phyloP scores from a whole-genome alignment of 176 grass and related monocot genomes.

The Ampelocalamus luodianensis region DNA sequence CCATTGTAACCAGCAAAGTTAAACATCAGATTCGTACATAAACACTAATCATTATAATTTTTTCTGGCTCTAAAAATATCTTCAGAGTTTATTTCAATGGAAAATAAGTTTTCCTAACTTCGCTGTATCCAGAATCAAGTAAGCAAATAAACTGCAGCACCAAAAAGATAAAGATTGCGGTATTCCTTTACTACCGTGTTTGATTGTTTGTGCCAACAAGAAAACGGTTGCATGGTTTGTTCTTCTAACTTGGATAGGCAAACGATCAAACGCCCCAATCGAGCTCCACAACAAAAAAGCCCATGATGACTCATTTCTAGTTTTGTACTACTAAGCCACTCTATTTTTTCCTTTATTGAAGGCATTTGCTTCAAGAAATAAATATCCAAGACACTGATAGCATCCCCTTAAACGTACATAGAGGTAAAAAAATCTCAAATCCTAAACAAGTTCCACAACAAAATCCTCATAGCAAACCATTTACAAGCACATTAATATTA shows the following conservation, averaged over 20 bases:
- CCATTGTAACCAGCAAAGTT: not conserved
- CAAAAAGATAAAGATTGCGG: not conserved
- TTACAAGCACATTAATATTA: not conserved
- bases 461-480: not conserved
- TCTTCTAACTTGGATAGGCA: not conserved
- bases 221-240: constrained; percentile 13
- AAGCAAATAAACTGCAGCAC: not conserved
- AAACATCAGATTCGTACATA: not conserved
- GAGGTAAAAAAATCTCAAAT: not conserved
- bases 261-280: not conserved
- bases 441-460: not conserved
- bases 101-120: not conserved
- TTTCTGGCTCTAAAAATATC: not conserved
- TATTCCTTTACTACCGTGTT: not conserved
- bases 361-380: not conserved
- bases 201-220: not conserved
- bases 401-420: not conserved
- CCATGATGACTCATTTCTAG: not conserved
- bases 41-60: not conserved
- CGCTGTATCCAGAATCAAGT: not conserved
- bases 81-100: not conserved
- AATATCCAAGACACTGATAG: constrained; percentile 2
- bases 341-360: not conserved
- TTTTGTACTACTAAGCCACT: not conserved
- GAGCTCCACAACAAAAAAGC: constrained; percentile 10